phyloP scores from a whole-genome alignment of 179 eudicot species.

The Sideroxylon spinosum region DNA sequence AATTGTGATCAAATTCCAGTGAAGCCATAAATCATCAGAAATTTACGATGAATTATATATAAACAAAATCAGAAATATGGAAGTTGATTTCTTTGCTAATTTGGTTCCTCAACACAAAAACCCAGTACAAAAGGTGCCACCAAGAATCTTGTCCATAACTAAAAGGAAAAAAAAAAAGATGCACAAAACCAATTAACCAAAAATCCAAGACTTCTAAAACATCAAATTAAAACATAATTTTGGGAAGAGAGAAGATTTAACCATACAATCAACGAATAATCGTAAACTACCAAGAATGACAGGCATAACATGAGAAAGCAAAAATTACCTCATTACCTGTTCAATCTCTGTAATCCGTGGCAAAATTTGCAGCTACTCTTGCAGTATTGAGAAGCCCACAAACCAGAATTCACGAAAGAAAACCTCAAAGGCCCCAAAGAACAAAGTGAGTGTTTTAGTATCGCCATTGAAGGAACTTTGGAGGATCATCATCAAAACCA shows the following conservation, averaged over 20 bases:
- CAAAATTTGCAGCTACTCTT: not conserved
- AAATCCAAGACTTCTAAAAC: not conserved
- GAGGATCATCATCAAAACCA: not conserved
- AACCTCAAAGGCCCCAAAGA: not conserved
- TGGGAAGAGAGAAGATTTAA: not conserved
- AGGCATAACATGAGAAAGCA: too few species aligned
- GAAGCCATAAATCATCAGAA: not conserved
- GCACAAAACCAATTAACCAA: not conserved
- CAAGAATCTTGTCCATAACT: not conserved
- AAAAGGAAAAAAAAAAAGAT: not conserved
- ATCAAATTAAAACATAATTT: not conserved
- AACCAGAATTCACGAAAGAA: too few species aligned
- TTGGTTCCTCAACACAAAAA: not conserved
- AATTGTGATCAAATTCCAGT: not conserved
- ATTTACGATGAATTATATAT: too few species aligned
- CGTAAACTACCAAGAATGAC: not conserved
- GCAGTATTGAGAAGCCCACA: too few species aligned
- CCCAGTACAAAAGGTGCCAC: not conserved
- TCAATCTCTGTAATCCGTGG: not conserved
- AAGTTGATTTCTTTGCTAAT: too few species aligned
- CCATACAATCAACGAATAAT: not conserved
- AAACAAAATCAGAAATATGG: not conserved
- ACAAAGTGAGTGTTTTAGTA: constrained; percentile 6
- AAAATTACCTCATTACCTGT: not conserved
- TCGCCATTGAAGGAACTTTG: constrained; percentile 14